Evolutionary conservation across 2,329 filamentous ascomycete genomes (phyloP).

Genomic region (Celoporthe dispersa): DNA sequence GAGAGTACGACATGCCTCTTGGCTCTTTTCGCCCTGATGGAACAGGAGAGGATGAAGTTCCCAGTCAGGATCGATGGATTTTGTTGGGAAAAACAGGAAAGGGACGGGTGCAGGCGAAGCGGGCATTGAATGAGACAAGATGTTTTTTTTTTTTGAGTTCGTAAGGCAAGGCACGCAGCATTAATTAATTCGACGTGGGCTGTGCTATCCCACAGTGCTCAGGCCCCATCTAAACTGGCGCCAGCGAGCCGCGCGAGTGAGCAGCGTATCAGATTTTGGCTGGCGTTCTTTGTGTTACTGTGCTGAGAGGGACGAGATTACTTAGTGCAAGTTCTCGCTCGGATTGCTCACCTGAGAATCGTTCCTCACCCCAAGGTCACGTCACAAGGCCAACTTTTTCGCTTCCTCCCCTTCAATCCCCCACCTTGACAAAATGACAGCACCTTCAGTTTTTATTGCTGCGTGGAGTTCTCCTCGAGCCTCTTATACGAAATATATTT

Average conservation of each 20-base stretch:
- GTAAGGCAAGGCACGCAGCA: not conserved
- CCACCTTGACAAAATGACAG: not conserved
- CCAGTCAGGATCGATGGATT: not conserved
- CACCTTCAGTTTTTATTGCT: not conserved
- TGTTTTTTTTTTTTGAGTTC: not conserved
- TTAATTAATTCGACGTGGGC: not conserved
- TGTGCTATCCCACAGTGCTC: conserved; percentile 1
- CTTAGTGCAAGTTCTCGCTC: not conserved
- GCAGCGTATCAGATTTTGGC: not conserved
- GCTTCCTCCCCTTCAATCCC: not conserved
- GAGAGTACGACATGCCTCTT: not conserved
- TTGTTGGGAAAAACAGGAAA: not conserved
- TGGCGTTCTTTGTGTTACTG: not conserved
- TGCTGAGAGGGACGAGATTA: not conserved
- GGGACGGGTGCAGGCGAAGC: not conserved
- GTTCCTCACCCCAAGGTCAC: not conserved
- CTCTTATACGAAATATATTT: not conserved
- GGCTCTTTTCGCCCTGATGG: not conserved
- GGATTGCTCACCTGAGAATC: not conserved
- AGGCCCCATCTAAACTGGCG: not conserved
- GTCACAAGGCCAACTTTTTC: not conserved
- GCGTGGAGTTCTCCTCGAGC: not conserved
- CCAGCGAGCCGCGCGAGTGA: not conserved
- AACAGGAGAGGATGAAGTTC: conserved; percentile 1
- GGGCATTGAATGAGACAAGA: not conserved